A percentile compares a stretch with the other conserved stretches of the same genome.
Conservation (phyloP, 768 basidiomycete genomes). For the Asterophora lycoperdoides region DNA sequence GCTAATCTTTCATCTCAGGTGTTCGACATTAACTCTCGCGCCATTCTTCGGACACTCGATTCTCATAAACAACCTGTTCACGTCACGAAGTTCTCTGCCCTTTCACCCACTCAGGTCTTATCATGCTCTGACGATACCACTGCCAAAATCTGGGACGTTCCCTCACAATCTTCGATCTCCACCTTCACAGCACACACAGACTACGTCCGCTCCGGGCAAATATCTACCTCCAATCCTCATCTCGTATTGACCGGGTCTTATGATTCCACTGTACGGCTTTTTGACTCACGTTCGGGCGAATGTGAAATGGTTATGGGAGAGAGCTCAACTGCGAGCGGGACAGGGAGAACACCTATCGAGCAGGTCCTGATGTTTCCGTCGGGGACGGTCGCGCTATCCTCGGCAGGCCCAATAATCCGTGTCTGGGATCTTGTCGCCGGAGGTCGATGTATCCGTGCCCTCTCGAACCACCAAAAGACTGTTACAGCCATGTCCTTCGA, state of each 20-base stretch:
- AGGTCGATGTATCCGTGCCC: conserved; percentile 80
- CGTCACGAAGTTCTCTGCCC: conserved; percentile 85
- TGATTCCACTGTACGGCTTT: conserved; percentile 85
- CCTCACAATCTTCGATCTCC: conserved; percentile 73
- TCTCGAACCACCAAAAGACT: conserved; percentile 98
- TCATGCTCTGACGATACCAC: conserved; percentile 97
- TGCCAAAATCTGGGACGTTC: conserved; percentile 91
- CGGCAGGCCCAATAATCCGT: conserved; percentile 88
- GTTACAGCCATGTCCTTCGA: conserved; percentile 87
- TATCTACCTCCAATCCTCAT: conserved; percentile 78
- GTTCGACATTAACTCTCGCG: conserved; percentile 91
- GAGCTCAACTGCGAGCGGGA: conserved; percentile 24
- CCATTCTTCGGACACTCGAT: conserved; percentile 88
- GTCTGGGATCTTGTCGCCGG: conserved; percentile 95
- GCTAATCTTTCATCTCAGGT: conserved; percentile 48
- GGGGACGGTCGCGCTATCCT: conserved; percentile 79
- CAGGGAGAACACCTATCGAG: conserved; percentile 68
- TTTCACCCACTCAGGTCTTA: conserved; percentile 77
- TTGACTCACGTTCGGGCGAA: conserved; percentile 78
- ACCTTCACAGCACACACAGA: conserved; percentile 89
- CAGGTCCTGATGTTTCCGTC: conserved; percentile 91
- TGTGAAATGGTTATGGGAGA: conserved; percentile 82
- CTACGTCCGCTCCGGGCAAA: conserved; percentile 92
- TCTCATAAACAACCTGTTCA: conserved; percentile 96
- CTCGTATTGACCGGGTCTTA: conserved; percentile 92